A percentile compares a stretch with the other conserved stretches of the same genome.
Conservation (phyloP, 2,329 filamentous ascomycete species). For the Trichoderma aggressivum region DNA sequence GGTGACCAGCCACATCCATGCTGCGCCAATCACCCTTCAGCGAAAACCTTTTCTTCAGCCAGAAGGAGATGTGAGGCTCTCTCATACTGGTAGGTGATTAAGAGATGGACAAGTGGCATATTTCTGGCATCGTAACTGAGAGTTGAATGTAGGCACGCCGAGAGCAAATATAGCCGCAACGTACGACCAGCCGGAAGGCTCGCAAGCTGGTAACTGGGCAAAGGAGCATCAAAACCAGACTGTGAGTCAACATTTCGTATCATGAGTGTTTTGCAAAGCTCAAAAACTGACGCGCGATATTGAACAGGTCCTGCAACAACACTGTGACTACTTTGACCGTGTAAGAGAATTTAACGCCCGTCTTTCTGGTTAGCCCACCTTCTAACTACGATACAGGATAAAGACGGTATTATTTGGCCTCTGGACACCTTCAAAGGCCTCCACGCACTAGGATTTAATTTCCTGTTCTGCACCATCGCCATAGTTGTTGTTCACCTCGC, state of each 20-base stretch:
- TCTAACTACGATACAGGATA: conserved; percentile 27
- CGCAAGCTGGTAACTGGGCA: conserved; percentile 31
- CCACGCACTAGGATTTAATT: conserved; percentile 38
- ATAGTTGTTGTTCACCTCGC: conserved; percentile 39
- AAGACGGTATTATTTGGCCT: conserved; percentile 39
- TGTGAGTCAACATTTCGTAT: conserved; percentile 18
- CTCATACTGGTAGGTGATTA: conserved; percentile 25
- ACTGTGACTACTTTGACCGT: conserved; percentile 8
- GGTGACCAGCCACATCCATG: conserved; percentile 10
- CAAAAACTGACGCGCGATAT: not conserved
- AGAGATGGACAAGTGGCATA: too few relatives aligned
- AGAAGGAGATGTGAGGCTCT: conserved; percentile 27
- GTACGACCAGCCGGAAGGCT: conserved; percentile 34
- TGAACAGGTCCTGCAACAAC: not conserved
- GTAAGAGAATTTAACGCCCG: not conserved
- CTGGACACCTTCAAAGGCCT: conserved; percentile 40
- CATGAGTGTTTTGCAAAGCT: not conserved
- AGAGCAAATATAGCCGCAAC: conserved; percentile 36
- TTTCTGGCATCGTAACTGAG: not conserved
- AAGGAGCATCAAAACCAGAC: conserved; percentile 32
- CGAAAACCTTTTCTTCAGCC: conserved; percentile 31
- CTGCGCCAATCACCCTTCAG: conserved; percentile 27
- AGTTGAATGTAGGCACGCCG: conserved; percentile 28
- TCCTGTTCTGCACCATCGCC: conserved; percentile 38
- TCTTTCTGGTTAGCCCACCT: not conserved